These are phyloP conservation scores for Chamaecrista fasciculata DNA, from an alignment of 306 rosid species.

Conservation along the genomic window DNA sequence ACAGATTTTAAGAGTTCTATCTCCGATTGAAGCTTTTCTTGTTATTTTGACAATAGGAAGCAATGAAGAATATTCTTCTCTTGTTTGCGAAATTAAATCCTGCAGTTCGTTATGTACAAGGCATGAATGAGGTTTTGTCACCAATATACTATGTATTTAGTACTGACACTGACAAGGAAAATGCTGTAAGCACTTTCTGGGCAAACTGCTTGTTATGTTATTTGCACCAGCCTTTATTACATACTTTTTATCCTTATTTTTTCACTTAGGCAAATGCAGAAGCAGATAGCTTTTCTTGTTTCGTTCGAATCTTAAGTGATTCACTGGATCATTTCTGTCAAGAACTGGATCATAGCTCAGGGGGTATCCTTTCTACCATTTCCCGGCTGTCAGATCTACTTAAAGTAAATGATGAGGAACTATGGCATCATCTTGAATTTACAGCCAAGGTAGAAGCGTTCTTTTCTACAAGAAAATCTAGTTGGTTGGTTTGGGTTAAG, in stretches of 20 bases:
- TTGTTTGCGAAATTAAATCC: conserved; percentile 77
- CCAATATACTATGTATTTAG: conserved; percentile 69
- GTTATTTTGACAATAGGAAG: conserved; percentile 51
- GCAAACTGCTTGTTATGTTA: conserved; percentile 8
- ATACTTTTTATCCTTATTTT: conserved; percentile 9
- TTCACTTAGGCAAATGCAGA: conserved; percentile 63
- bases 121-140: conserved; percentile 92
- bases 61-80: conserved; percentile 79
- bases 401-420: conserved; percentile 61
- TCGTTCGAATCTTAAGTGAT: conserved; percentile 71
- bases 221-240: neutral
- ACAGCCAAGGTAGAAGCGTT: conserved; percentile 53
- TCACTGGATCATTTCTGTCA: conserved; percentile 85
- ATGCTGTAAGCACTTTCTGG: conserved; percentile 55
- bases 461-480: neutral
- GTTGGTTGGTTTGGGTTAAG: neutral
- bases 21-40: conserved; percentile 14
- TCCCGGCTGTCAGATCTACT: conserved; percentile 62
- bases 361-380: conserved; percentile 73
- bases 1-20: neutral
- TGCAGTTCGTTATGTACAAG: conserved; percentile 80
- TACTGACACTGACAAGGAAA: conserved; percentile 56
- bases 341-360: conserved; percentile 72
- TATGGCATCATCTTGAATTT: conserved; percentile 81
- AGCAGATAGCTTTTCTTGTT: conserved; percentile 83